phyloP scores from a whole-genome alignment of 768 basidiomycete species.

The Gymnopilus dilepis region DNA sequence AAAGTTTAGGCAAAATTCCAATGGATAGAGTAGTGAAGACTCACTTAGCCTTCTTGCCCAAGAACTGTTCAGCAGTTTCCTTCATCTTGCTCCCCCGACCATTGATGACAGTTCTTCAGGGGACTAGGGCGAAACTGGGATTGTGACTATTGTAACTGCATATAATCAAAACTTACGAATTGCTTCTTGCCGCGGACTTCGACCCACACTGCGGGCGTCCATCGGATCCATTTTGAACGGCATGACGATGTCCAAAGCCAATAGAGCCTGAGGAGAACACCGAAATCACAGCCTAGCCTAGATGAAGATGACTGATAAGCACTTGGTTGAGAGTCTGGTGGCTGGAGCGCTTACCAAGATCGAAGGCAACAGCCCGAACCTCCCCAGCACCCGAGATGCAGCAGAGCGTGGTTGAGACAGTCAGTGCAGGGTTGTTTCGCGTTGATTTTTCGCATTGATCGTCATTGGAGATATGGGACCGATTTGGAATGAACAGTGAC shows the following conservation, averaged over 20 bases:
- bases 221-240: constrained; percentile 79
- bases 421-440: too few species aligned
- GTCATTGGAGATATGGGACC: too few species aligned
- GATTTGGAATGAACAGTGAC: constrained; percentile 56
- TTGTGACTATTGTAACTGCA: constrained; percentile 3
- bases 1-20: neutral
- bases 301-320: too few species aligned
- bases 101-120: constrained; percentile 87
- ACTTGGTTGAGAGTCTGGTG: too few species aligned
- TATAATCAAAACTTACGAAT: constrained; percentile 59
- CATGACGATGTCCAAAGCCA: too few species aligned
- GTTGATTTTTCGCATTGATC: too few species aligned
- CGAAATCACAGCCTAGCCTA: too few species aligned
- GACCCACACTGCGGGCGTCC: constrained; percentile 81
- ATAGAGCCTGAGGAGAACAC: too few species aligned
- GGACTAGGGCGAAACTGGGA: constrained; percentile 55
- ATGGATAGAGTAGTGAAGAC: constrained; percentile 37
- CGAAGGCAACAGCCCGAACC: too few species aligned
- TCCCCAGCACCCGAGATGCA: too few species aligned
- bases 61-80: constrained; percentile 91
- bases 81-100: constrained; percentile 92
- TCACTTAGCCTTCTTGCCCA: constrained; percentile 94
- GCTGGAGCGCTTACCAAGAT: too few species aligned
- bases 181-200: constrained; percentile 82
- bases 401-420: too few species aligned